Evolutionary conservation across 345 rosid species (phyloP).

Genomic region (Sisymbrium altissimum): DNA sequence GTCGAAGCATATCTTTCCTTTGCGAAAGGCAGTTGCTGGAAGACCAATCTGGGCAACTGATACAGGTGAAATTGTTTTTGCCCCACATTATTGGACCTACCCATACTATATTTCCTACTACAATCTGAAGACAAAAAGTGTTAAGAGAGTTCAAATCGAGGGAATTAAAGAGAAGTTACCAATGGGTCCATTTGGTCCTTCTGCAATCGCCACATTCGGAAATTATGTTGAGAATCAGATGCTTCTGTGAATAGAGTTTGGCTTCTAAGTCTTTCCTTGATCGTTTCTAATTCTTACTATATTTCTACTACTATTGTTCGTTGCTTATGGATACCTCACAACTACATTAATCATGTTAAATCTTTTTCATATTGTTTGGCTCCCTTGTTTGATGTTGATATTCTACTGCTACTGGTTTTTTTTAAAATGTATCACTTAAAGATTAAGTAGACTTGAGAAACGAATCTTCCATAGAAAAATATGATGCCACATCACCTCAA

Average conservation of each 20-base stretch:
- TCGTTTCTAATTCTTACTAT: neutral
- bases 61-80: neutral
- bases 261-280: neutral
- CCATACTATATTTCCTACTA: neutral
- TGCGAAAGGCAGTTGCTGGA: neutral
- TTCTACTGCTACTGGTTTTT: neutral
- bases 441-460: neutral
- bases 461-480: neutral
- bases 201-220: neutral
- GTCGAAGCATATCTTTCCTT: neutral
- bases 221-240: neutral
- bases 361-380: neutral
- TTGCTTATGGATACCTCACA: neutral
- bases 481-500: neutral
- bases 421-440: neutral
- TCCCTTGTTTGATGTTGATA: no score
- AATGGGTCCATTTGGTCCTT: neutral
- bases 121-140: no score
- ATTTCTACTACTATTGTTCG: neutral
- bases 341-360: neutral
- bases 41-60: neutral
- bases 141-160: neutral
- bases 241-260: no score
- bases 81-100: neutral
- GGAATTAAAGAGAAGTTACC: neutral